Conservation (phyloP, 768 basidiomycete genomes). For the Vishniacozyma victoriae region DNA sequence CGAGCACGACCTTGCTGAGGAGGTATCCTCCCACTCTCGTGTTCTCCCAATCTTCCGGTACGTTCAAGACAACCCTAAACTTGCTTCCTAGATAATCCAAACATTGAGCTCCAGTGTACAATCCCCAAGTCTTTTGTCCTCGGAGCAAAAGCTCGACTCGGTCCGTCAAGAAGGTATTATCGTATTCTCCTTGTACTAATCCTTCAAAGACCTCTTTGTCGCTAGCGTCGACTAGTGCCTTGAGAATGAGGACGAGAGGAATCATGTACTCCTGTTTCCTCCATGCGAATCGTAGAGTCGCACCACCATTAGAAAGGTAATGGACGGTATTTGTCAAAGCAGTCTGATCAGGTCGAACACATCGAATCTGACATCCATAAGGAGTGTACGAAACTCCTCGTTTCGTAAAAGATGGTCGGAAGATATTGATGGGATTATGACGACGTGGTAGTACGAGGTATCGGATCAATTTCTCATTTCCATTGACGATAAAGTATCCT, state of each 20-base stretch:
- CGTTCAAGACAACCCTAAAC: conserved; percentile 81
- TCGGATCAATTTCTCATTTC: conserved; percentile 96
- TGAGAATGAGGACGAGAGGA: conserved; percentile 92
- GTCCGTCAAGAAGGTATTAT: conserved; percentile 94
- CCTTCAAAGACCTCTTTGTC: conserved; percentile 97
- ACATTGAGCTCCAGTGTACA: conserved; percentile 83
- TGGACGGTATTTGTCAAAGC: conserved; percentile 93
- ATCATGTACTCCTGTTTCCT: conserved; percentile 89
- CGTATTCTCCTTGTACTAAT: conserved; percentile 91
- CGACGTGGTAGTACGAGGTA: conserved; percentile 91
- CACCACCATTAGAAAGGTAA: conserved; percentile 90
- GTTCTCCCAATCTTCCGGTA: conserved; percentile 92
- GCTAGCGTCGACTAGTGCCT: conserved; percentile 81
- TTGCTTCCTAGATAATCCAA: conserved; percentile 93
- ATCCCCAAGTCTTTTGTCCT: conserved; percentile 86
- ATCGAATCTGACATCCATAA: conserved; percentile 90
- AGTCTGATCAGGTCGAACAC: conserved; percentile 87
- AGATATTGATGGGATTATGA: conserved; percentile 88
- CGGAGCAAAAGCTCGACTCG: conserved; percentile 88
- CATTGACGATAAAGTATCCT: conserved; percentile 97
- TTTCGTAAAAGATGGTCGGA: conserved; percentile 82
- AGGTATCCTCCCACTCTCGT: conserved; percentile 72
- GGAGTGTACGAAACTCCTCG: conserved; percentile 93
- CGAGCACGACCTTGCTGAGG: conserved; percentile 76
- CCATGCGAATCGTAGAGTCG: conserved; percentile 95